phyloP scores from a whole-genome alignment of 192 early-diverging fungal genomes.

The Linnemannia exigua region DNA sequence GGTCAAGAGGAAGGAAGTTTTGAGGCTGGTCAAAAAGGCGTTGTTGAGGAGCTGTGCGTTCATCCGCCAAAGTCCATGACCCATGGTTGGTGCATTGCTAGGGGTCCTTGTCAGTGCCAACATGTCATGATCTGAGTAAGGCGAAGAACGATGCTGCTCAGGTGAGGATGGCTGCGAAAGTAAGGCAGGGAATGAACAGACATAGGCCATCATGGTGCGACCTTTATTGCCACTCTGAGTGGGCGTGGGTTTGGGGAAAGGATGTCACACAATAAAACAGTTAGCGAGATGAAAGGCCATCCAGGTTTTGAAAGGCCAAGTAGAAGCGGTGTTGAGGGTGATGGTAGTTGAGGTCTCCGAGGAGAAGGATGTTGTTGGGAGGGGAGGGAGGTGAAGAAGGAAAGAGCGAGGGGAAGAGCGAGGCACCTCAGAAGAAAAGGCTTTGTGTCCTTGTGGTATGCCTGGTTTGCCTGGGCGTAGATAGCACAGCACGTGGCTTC shows the following conservation, averaged over 20 bases:
- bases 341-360: slow-evolving; percentile 28
- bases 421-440: no score
- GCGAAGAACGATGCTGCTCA: slow-evolving; percentile 11
- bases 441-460: no score
- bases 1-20: no score
- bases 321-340: background rate
- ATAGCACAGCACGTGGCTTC: background rate
- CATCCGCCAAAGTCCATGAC: no score
- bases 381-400: background rate
- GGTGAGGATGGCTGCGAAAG: no score
- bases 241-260: slow-evolving; percentile 36
- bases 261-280: slow-evolving; percentile 25
- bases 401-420: background rate
- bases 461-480: no score
- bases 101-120: no score
- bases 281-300: background rate
- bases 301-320: background rate
- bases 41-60: no score
- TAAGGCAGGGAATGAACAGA: no score
- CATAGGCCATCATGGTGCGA: slow-evolving; percentile 8
- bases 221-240: slow-evolving; percentile 25
- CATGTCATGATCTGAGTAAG: no score
- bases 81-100: no score
- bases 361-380: background rate
- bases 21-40: no score